These are phyloP conservation scores for Acanthamoeba comandoni DNA, from an alignment of 208 protist genomes.

Conservation along the genomic window DNA sequence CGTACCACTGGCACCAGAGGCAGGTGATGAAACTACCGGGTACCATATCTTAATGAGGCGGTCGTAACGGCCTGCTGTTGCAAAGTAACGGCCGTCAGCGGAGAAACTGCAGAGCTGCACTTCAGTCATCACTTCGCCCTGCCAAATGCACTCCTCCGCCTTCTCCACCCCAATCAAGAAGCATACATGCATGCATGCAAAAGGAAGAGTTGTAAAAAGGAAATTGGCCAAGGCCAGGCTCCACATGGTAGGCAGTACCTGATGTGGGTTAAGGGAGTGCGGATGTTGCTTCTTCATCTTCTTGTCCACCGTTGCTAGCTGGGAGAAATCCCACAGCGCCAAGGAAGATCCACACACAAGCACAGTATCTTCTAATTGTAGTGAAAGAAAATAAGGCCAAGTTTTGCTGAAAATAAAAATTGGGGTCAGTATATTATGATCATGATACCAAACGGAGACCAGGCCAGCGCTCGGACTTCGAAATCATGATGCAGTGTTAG, in stretches of 20 bases:
- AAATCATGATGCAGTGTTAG: conserved; percentile 4
- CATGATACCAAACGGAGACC: background rate
- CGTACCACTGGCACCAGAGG: background rate
- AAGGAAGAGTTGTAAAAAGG: background rate
- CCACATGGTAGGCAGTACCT: conserved; percentile 14
- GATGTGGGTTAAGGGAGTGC: background rate
- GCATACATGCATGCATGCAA: background rate
- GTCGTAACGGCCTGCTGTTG: conserved; percentile 44
- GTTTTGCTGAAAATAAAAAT: no score
- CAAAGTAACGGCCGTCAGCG: conserved; percentile 42
- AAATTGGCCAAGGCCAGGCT: background rate
- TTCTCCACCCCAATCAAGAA: background rate
- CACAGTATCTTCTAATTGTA: no score
- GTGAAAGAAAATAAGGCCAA: no score
- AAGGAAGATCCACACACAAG: no score
- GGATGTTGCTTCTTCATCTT: no score
- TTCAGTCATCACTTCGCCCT: background rate
- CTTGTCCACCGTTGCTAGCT: no score
- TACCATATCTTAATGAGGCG: conserved; percentile 51
- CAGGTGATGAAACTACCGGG: background rate
- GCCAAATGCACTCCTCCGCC: background rate
- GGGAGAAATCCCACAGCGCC: no score
- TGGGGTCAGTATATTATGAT: no score
- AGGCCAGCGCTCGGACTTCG: background rate
- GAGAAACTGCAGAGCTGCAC: conserved; percentile 38